These are phyloP conservation scores for Moesziomyces aphidis DNA, from an alignment of 1,284 basidiomycete genomes.

Conservation along the genomic window DNA sequence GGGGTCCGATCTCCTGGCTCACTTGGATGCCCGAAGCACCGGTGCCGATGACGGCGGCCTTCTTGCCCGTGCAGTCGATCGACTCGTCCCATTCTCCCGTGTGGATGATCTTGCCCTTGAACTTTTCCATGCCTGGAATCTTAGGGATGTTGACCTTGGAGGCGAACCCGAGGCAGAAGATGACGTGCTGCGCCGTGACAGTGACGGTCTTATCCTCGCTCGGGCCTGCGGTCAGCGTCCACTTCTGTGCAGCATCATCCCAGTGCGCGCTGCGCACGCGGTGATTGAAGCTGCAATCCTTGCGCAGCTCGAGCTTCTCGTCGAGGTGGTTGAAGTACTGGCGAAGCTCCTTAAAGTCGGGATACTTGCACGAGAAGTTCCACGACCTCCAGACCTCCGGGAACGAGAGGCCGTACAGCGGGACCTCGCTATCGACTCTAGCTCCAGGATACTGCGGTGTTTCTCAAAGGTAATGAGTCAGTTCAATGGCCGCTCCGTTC, in stretches of 20 bases:
- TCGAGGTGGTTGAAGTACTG: constrained; percentile 53
- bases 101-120: constrained; percentile 73
- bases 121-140: constrained; percentile 71
- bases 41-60: constrained; percentile 76
- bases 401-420: constrained; percentile 48
- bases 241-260: constrained; percentile 30
- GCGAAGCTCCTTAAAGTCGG: constrained; percentile 49
- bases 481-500: neutral
- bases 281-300: constrained; percentile 52
- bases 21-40: constrained; percentile 73
- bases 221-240: constrained; percentile 44
- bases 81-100: constrained; percentile 74
- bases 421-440: constrained; percentile 50
- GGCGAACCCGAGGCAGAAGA: constrained; percentile 55
- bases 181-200: constrained; percentile 44
- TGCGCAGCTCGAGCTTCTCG: constrained; percentile 46
- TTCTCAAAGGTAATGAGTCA: too few species aligned
- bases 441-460: constrained; percentile 52
- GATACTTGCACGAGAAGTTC: constrained; percentile 53
- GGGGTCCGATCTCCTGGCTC: constrained; percentile 66
- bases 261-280: constrained; percentile 45
- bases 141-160: constrained; percentile 69
- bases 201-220: constrained; percentile 24
- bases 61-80: constrained; percentile 72
- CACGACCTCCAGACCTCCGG: constrained; percentile 47